Conservation (phyloP, 1,284 basidiomycete species). For the Tylopilus sp. region DNA sequence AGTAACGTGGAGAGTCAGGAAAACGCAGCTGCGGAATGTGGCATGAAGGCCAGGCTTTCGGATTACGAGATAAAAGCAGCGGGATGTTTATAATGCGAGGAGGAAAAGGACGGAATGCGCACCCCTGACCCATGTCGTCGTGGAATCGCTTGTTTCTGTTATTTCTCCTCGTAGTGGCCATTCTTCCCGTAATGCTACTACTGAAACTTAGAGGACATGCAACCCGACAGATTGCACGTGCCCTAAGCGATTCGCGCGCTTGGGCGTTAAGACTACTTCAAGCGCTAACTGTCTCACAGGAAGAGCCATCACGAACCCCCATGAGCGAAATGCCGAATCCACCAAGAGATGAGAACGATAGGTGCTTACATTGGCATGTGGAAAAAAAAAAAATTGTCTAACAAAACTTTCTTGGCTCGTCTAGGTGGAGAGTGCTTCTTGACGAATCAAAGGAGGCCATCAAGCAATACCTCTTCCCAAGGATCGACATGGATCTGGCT, state of each 20-base stretch:
- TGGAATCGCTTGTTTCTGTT: constrained; percentile 28
- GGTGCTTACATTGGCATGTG: constrained; percentile 21
- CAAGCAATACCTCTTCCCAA: constrained; percentile 24
- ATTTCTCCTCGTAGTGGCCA: constrained; percentile 25
- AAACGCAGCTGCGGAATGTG: not conserved
- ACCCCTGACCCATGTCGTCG: constrained; percentile 24
- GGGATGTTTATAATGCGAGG: constrained; percentile 25
- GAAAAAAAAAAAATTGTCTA: constrained; percentile 4
- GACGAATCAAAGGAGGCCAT: constrained; percentile 44
- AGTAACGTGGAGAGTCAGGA: not conserved
- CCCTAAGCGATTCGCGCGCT: constrained; percentile 6
- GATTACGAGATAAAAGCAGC: constrained; percentile 8
- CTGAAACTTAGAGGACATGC: not conserved
- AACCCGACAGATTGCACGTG: constrained; percentile 37
- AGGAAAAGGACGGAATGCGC: not conserved
- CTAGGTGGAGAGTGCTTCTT: constrained; percentile 34
- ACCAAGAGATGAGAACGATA: constrained; percentile 41
- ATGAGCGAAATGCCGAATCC: constrained; percentile 52
- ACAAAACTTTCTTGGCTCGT: constrained; percentile 36
- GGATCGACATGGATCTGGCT: constrained; percentile 43
- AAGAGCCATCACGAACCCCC: constrained; percentile 34
- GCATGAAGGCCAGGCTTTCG: too few species aligned
- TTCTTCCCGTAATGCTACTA: not conserved
- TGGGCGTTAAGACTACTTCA: constrained; percentile 19
- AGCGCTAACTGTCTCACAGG: constrained; percentile 19